Evolutionary conservation across 805 yeast species (phyloP).

Genomic region (Millerozyma acaciae): DNA sequence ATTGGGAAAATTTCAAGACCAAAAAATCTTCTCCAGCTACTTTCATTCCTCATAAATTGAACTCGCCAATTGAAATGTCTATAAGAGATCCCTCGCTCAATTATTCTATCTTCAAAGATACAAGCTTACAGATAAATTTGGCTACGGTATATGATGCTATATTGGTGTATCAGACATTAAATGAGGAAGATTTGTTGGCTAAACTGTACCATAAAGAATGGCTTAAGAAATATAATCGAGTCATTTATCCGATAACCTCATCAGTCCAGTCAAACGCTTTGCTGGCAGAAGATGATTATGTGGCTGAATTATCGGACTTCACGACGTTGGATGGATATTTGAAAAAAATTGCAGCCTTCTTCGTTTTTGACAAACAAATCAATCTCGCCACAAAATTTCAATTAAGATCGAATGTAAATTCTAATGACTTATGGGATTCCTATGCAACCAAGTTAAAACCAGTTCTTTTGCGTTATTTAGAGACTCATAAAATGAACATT

Average conservation of each 20-base stretch:
- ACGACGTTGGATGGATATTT: conserved; percentile 51
- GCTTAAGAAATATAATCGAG: conserved; percentile 61
- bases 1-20: conserved; percentile 53
- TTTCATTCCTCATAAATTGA: conserved; percentile 60
- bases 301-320: conserved; percentile 26
- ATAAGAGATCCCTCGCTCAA: conserved; percentile 55
- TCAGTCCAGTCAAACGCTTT: conserved; percentile 16
- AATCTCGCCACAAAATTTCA: conserved; percentile 60
- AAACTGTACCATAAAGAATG: conserved; percentile 68
- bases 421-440: conserved; percentile 75
- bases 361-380: conserved; percentile 69
- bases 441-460: conserved; percentile 57
- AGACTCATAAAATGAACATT: conserved; percentile 35
- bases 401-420: conserved; percentile 57
- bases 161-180: conserved; percentile 72
- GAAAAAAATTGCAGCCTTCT: conserved; percentile 66
- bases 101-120: conserved; percentile 48
- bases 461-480: conserved; percentile 46
- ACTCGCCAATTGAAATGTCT: conserved; percentile 81
- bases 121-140: conserved; percentile 43
- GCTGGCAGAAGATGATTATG: conserved; percentile 12
- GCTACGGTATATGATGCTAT: conserved; percentile 80
- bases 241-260: conserved; percentile 61
- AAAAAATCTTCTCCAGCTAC: conserved; percentile 29
- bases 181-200: conserved; percentile 57